Evolutionary conservation across 2,329 filamentous ascomycete genomes (phyloP).

Genomic region (Pyrenochaeta sp.): DNA sequence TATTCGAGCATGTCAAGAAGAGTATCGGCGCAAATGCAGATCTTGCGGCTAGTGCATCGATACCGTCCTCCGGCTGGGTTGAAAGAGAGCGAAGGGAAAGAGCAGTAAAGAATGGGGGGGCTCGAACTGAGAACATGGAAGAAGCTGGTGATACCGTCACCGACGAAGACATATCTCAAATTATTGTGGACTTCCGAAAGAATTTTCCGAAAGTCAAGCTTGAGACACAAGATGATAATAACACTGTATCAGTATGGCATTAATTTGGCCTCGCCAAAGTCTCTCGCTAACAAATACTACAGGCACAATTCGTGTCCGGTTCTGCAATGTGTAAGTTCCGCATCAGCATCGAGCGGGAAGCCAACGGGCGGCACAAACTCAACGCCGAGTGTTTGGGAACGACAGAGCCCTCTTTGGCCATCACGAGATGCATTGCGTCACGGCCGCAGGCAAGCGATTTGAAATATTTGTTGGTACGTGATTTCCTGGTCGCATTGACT

Average conservation of each 20-base stretch:
- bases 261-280: too few species aligned
- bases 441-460: slow-evolving; percentile 43
- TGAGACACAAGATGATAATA: slow-evolving; percentile 33
- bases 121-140: slow-evolving; percentile 14
- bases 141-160: slow-evolving; percentile 17
- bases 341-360: slow-evolving; percentile 36
- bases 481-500: neutral
- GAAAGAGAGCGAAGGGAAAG: slow-evolving; percentile 35
- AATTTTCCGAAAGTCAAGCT: slow-evolving; percentile 38
- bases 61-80: slow-evolving; percentile 52
- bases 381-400: slow-evolving; percentile 43
- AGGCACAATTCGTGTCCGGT: slow-evolving; percentile 40
- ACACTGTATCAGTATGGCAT: slow-evolving; percentile 33
- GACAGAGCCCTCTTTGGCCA: slow-evolving; percentile 33
- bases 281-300: slow-evolving; percentile 6
- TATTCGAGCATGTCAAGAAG: slow-evolving; percentile 46
- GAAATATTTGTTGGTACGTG: slow-evolving; percentile 43
- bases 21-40: slow-evolving; percentile 49
- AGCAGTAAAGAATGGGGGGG: slow-evolving; percentile 16
- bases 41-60: slow-evolving; percentile 42
- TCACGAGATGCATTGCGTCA: slow-evolving; percentile 46
- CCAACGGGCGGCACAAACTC: slow-evolving; percentile 34
- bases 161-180: slow-evolving; percentile 29
- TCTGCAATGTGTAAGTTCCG: slow-evolving; percentile 36
- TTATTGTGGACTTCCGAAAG: slow-evolving; percentile 36